Conservation (phyloP, 2,329 filamentous ascomycete genomes). For the Dothideomycetidae sp. region DNA sequence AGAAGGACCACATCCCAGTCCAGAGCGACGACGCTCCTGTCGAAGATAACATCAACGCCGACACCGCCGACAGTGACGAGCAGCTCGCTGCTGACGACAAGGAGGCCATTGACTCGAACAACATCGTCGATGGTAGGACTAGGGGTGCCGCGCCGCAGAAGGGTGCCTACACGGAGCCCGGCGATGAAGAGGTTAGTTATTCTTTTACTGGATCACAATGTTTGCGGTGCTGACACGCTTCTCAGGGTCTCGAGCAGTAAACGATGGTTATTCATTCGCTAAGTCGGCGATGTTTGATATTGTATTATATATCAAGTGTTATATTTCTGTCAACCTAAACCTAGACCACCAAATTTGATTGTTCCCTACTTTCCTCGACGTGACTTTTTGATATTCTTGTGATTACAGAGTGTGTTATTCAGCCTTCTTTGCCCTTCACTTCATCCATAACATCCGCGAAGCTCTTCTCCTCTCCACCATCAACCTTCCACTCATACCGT, state of each 20-base stretch:
- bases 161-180: slow-evolving; percentile 37
- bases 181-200: slow-evolving; percentile 32
- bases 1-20: slow-evolving; percentile 33
- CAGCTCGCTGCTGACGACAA: slow-evolving; percentile 34
- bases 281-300: too few species aligned
- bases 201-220: too few species aligned
- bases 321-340: too few species aligned
- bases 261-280: too few species aligned
- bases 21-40: slow-evolving; percentile 33
- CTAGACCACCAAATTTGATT: too few species aligned
- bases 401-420: too few species aligned
- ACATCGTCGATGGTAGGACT: slow-evolving; percentile 35
- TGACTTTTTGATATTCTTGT: too few species aligned
- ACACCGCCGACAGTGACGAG: slow-evolving; percentile 33
- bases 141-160: slow-evolving; percentile 32
- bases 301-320: too few species aligned
- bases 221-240: too few species aligned
- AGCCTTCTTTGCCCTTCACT: background rate
- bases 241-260: too few species aligned
- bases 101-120: slow-evolving; percentile 34
- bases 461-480: slow-evolving; percentile 6
- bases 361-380: too few species aligned
- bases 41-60: slow-evolving; percentile 31
- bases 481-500: slow-evolving; percentile 10
- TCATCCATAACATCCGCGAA: slow-evolving; percentile 1